Evolutionary conservation across 345 rosid genomes (phyloP).

Genomic region (Mercurialis annua): DNA sequence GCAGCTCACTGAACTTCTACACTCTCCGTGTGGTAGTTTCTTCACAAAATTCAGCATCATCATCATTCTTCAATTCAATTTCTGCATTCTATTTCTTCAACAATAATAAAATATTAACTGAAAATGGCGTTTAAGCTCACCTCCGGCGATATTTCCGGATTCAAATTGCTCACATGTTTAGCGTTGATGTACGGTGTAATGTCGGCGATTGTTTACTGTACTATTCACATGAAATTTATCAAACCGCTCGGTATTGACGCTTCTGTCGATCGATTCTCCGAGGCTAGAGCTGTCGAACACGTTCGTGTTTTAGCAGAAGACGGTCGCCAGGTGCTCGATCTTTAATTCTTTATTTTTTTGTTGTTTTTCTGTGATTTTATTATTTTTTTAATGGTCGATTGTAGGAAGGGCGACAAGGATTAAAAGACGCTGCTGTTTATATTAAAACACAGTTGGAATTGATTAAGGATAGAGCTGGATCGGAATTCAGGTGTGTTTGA

Average conservation of each 20-base stretch:
- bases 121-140: conserved; percentile 51
- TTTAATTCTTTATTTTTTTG: neutral
- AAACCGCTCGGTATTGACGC: conserved; percentile 70
- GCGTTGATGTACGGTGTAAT: conserved; percentile 58
- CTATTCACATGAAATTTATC: conserved; percentile 58
- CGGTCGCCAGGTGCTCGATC: conserved; percentile 73
- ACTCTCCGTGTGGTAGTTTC: neutral
- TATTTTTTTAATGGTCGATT: neutral
- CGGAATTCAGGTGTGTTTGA: conserved; percentile 50
- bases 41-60: neutral
- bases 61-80: too few species aligned
- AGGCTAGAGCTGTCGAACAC: conserved; percentile 84
- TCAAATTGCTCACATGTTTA: conserved; percentile 55
- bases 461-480: conserved; percentile 73
- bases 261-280: conserved; percentile 89
- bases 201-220: conserved; percentile 53
- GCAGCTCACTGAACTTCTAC: too few species aligned
- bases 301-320: conserved; percentile 65
- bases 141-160: conserved; percentile 55
- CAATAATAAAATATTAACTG: neutral
- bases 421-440: conserved; percentile 76
- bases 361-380: neutral
- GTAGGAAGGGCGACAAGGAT: conserved; percentile 92
- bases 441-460: conserved; percentile 65
- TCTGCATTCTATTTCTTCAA: too few species aligned